Evolutionary conservation across 352 stramenopile genomes (phyloP).

Genomic region (Phytophthora ramorum): DNA sequence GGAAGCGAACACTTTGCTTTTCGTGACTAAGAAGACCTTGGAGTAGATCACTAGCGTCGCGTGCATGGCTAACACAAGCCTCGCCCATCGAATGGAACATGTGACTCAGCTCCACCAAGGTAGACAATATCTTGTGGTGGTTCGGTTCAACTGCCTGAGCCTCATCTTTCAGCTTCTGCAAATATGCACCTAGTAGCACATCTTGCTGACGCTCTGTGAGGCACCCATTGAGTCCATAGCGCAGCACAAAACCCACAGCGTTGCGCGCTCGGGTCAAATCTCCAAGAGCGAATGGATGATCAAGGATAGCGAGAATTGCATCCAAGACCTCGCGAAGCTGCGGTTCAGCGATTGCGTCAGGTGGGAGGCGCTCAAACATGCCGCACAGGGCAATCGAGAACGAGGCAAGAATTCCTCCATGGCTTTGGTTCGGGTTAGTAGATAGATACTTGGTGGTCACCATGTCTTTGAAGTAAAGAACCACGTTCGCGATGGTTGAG

Average conservation of each 20-base stretch:
- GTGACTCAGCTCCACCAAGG: slow-evolving; percentile 71
- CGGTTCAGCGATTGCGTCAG: slow-evolving; percentile 62
- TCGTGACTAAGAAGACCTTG: slow-evolving; percentile 62
- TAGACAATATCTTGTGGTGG: slow-evolving; percentile 73
- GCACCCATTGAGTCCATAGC: slow-evolving; percentile 63
- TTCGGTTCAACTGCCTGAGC: slow-evolving; percentile 42
- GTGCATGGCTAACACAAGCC: slow-evolving; percentile 53
- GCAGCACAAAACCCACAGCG: slow-evolving; percentile 76
- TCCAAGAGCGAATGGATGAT: slow-evolving; percentile 73
- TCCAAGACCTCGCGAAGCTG: slow-evolving; percentile 78
- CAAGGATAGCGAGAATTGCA: slow-evolving; percentile 68
- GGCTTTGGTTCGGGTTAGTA: slow-evolving; percentile 51
- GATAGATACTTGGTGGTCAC: slow-evolving; percentile 69
- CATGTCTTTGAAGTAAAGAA: slow-evolving; percentile 84
- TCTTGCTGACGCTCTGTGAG: slow-evolving; percentile 79
- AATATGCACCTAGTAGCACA: slow-evolving; percentile 61
- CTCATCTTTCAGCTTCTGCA: slow-evolving; percentile 60
- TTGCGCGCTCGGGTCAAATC: slow-evolving; percentile 85
- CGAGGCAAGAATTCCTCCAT: slow-evolving; percentile 75
- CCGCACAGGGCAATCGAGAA: slow-evolving; percentile 77
- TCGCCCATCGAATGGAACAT: slow-evolving; percentile 77
- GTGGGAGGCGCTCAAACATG: slow-evolving; percentile 79
- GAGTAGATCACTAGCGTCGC: slow-evolving; percentile 45
- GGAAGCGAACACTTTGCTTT: slow-evolving; percentile 81
- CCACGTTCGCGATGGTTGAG: slow-evolving; percentile 74